These are phyloP conservation scores for Piper betle DNA, from an alignment of 164 flowering plant species.

Conservation along the genomic window DNA sequence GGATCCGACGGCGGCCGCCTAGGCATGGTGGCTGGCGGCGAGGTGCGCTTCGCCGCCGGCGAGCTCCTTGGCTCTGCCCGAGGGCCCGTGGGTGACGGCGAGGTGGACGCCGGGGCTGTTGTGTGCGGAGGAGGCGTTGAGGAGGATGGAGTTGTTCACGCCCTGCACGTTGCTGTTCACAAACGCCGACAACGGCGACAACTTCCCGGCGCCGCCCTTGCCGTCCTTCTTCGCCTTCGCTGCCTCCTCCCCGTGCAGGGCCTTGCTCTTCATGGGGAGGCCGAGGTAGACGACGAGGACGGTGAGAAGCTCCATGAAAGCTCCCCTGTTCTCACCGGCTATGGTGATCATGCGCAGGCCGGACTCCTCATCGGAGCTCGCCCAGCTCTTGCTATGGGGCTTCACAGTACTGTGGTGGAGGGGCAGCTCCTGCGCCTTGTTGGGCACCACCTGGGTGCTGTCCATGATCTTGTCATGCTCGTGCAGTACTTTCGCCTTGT, in stretches of 20 bases:
- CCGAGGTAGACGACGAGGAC: not conserved
- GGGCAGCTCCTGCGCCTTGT: not conserved
- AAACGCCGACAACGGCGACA: slow-evolving; percentile 24
- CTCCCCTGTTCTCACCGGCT: not conserved
- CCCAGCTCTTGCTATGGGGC: not conserved
- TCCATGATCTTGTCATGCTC: not conserved
- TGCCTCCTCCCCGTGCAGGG: not conserved
- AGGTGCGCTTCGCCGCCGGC: not conserved
- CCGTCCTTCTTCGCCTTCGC: not conserved
- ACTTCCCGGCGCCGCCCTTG: not conserved
- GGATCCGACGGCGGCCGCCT: not conserved
- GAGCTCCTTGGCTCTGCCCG: not conserved
- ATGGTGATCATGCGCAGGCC: not conserved
- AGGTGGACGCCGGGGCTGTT: slow-evolving; percentile 61
- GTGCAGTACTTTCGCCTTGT: not conserved
- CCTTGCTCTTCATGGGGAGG: not conserved
- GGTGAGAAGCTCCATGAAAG: not conserved
- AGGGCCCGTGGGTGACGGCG: slow-evolving; percentile 28
- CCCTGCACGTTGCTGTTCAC: slow-evolving; percentile 69
- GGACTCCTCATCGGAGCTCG: not conserved
- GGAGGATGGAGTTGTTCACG: slow-evolving; percentile 49
- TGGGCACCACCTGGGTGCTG: not conserved
- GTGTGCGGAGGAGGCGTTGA: slow-evolving; percentile 23
- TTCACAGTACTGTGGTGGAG: not conserved
- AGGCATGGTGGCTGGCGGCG: not conserved